Conservation (phyloP, 1,284 basidiomycete species). For the Heterobasidion annosum region DNA sequence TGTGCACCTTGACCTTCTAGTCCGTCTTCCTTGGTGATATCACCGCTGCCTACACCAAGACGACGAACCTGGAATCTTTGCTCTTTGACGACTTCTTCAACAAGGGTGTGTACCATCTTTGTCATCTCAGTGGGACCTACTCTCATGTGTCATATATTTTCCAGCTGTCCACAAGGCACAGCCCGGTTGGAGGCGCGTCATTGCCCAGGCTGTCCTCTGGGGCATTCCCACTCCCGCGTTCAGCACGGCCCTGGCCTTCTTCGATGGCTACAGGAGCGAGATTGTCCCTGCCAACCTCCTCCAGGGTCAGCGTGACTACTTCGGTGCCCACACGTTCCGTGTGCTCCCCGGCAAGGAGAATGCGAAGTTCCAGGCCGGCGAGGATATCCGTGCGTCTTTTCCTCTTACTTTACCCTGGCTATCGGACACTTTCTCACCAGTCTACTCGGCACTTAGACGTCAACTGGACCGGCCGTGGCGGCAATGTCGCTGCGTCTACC, state of each 20-base stretch:
- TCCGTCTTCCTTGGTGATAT: slow-evolving; percentile 95
- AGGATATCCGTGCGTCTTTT: slow-evolving; percentile 75
- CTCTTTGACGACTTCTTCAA: slow-evolving; percentile 98
- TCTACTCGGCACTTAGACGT: slow-evolving; percentile 41
- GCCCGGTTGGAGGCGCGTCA: slow-evolving; percentile 96
- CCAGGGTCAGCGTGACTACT: slow-evolving; percentile 93
- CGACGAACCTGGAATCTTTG: slow-evolving; percentile 82
- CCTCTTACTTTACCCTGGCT: slow-evolving; percentile 2
- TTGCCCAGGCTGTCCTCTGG: slow-evolving; percentile 96
- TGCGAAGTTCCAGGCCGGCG: slow-evolving; percentile 65
- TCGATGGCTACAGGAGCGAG: slow-evolving; percentile 94
- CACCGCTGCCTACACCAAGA: slow-evolving; percentile 88
- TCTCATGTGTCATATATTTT: background rate
- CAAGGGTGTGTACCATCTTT: slow-evolving; percentile 45
- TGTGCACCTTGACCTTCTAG: slow-evolving; percentile 20
- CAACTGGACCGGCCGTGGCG: slow-evolving; percentile 93
- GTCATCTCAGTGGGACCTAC: background rate
- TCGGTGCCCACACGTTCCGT: slow-evolving; percentile 92
- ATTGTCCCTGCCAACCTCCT: slow-evolving; percentile 90
- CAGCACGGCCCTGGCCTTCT: slow-evolving; percentile 97
- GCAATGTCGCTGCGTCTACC: slow-evolving; percentile 85
- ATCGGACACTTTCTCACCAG: slow-evolving; percentile 1
- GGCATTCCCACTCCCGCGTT: slow-evolving; percentile 95
- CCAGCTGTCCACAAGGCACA: slow-evolving; percentile 88
- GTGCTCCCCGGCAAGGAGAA: slow-evolving; percentile 88